Evolutionary conservation across 345 rosid genomes (phyloP).

Genomic region (Erucastrum elatum): DNA sequence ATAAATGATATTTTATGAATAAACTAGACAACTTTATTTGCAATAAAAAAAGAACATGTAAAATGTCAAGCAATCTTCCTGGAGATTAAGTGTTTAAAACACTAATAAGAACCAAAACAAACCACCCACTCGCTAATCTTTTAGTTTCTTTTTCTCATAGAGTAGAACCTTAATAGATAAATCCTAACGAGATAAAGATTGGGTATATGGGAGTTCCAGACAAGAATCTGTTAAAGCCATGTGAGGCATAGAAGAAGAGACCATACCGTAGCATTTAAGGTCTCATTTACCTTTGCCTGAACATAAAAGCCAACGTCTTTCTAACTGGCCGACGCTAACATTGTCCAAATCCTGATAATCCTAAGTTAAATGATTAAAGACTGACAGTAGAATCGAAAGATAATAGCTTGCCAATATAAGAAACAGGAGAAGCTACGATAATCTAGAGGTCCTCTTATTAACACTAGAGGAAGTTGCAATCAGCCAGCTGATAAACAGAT

Average conservation of each 20-base stretch:
- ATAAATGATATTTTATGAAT: slow-evolving; percentile 22
- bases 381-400: neutral
- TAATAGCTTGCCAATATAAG: slow-evolving; percentile 12
- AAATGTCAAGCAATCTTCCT: neutral
- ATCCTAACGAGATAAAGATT: slow-evolving; percentile 3
- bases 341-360: slow-evolving; percentile 2
- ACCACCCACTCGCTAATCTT: neutral
- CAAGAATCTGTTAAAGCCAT: slow-evolving; percentile 17
- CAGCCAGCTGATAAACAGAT: slow-evolving; percentile 2
- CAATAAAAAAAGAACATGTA: neutral
- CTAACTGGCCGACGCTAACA: slow-evolving; percentile 1
- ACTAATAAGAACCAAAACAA: neutral
- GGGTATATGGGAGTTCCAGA: neutral
- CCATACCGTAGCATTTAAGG: slow-evolving; percentile 23
- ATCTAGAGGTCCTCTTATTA: neutral
- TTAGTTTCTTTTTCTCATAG: neutral
- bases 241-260: slow-evolving; percentile 28
- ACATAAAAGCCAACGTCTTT: neutral
- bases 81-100: neutral
- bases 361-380: slow-evolving; percentile 8
- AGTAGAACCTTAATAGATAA: neutral
- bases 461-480: slow-evolving; percentile 1
- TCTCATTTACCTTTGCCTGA: slow-evolving; percentile 17
- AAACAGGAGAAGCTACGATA: neutral
- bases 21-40: slow-evolving; percentile 12